A percentile compares a stretch with the other conserved stretches of the same genome.
Evolutionary conservation across 75 land plant species (phyloP).

Genomic region (Azolla pinnata): DNA sequence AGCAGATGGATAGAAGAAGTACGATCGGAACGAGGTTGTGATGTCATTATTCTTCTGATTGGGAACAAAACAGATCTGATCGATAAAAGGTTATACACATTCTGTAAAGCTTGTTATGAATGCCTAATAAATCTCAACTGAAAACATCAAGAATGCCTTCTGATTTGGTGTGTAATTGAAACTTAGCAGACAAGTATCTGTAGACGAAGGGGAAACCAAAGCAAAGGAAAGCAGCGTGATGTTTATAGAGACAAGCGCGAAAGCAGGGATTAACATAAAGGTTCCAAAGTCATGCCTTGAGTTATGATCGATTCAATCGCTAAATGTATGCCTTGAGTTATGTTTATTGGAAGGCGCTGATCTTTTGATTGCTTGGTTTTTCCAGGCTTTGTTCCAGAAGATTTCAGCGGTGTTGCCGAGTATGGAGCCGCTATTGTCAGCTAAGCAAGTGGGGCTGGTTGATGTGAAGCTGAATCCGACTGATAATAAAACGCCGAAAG

Average conservation of each 20-base stretch:
- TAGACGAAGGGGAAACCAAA: background rate
- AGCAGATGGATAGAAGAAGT: conserved; percentile 32
- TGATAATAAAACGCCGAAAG: background rate
- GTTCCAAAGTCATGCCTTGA: background rate
- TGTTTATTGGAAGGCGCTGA: background rate
- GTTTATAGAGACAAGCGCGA: background rate
- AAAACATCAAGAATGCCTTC: background rate
- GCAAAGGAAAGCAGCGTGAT: background rate
- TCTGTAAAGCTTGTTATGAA: background rate
- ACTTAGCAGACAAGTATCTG: background rate
- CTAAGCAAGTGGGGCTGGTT: background rate
- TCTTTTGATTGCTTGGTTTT: background rate
- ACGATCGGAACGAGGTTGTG: conserved; percentile 30
- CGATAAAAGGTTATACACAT: conserved; percentile 13
- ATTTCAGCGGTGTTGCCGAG: background rate
- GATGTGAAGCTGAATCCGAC: background rate
- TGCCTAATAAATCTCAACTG: background rate
- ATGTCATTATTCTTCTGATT: conserved; percentile 29
- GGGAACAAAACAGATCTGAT: conserved; percentile 33
- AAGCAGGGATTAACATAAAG: background rate
- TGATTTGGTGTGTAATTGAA: background rate
- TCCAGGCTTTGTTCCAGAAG: background rate
- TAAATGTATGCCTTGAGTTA: background rate
- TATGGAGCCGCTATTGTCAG: background rate
- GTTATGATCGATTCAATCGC: background rate